Percentiles rank a stretch among this genome's conserved stretches.
Conservation (phyloP, 2,329 filamentous ascomycete genomes). For the Aspergillus quadricinctus region DNA sequence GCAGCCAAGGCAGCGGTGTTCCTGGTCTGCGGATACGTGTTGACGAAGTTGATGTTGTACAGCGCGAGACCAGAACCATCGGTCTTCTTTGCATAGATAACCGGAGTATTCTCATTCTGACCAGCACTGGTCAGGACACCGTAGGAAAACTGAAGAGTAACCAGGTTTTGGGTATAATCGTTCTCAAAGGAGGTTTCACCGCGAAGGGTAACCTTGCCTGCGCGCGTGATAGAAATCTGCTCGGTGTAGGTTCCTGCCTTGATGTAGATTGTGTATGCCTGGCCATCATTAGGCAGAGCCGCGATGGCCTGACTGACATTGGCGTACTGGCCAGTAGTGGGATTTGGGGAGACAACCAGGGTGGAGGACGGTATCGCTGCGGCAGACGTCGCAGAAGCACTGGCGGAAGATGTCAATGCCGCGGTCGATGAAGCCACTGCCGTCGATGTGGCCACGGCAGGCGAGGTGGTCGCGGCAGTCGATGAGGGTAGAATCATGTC, state of each 20-base stretch:
- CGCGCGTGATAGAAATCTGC: constrained; percentile 39
- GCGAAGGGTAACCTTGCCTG: constrained; percentile 36
- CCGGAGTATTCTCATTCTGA: constrained; percentile 42
- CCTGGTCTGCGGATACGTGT: constrained; percentile 27
- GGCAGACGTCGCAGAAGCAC: constrained; percentile 6
- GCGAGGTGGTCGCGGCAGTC: constrained; percentile 2
- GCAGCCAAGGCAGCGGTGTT: constrained; percentile 33
- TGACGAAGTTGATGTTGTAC: constrained; percentile 32
- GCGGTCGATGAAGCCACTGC: constrained; percentile 3
- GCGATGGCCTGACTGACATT: constrained; percentile 43
- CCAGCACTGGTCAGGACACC: constrained; percentile 39
- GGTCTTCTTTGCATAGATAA: constrained; percentile 44
- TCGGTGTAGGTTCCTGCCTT: constrained; percentile 41
- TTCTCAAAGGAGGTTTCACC: constrained; percentile 31
- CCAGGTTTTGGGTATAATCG: constrained; percentile 36
- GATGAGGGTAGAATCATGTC: constrained; percentile 22
- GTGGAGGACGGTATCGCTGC: constrained; percentile 22
- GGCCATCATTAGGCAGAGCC: constrained; percentile 40
- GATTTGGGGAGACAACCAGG: constrained; percentile 27
- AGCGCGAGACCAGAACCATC: constrained; percentile 19
- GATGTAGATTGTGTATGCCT: constrained; percentile 40
- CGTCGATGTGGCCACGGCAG: constrained; percentile 5
- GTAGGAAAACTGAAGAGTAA: constrained; percentile 35
- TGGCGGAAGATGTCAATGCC: constrained; percentile 14
- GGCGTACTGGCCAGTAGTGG: constrained; percentile 37